A percentile compares a stretch with the other conserved stretches of the same genome.
Conservation (phyloP, 2,329 filamentous ascomycete species). For the Ceratocystis papillata region DNA sequence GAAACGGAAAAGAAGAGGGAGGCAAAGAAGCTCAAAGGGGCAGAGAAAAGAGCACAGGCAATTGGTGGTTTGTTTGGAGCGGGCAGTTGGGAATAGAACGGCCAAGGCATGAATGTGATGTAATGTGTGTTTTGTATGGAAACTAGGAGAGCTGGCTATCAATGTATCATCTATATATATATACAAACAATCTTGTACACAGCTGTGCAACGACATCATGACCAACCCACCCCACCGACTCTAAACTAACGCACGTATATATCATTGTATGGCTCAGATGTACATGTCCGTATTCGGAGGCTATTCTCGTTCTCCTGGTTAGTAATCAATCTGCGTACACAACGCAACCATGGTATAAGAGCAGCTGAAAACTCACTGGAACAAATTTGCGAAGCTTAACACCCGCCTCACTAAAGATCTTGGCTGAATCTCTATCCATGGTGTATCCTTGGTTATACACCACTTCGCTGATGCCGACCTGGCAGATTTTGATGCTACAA, state of each 20-base stretch:
- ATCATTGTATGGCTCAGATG: slow-evolving; percentile 38
- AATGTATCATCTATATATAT: background rate
- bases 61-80: slow-evolving; percentile 49
- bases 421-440: slow-evolving; percentile 78
- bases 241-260: background rate
- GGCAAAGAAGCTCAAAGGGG: slow-evolving; percentile 47
- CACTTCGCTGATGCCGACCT: slow-evolving; percentile 91
- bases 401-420: slow-evolving; percentile 72
- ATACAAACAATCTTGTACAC: slow-evolving; percentile 1
- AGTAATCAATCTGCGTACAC: background rate
- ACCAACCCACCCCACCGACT: background rate
- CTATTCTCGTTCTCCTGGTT: slow-evolving; percentile 31
- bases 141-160: too few relatives aligned
- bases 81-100: slow-evolving; percentile 42
- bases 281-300: slow-evolving; percentile 55
- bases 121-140: slow-evolving; percentile 13
- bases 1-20: slow-evolving; percentile 49
- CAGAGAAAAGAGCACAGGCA: slow-evolving; percentile 44
- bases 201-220: background rate
- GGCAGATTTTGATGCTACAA: slow-evolving; percentile 96
- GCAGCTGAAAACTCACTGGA: slow-evolving; percentile 48
- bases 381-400: slow-evolving; percentile 79
- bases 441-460: slow-evolving; percentile 91
- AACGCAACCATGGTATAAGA: background rate
- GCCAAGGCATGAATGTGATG: background rate